phyloP scores from a whole-genome alignment of 2,329 filamentous ascomycete genomes.

The Orbilia javanica region DNA sequence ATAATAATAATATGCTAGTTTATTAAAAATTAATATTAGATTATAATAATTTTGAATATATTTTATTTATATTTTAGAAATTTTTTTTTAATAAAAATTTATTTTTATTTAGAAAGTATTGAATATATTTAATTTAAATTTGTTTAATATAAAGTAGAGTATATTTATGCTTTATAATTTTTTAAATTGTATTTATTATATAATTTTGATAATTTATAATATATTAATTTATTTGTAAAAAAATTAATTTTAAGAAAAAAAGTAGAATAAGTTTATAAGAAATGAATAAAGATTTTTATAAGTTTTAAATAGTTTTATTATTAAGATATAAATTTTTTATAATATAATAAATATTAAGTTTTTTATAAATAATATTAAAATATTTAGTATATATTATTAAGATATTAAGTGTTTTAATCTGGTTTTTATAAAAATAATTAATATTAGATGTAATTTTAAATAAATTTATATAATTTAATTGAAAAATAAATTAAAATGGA shows the following conservation, averaged over 20 bases:
- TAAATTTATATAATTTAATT: not conserved
- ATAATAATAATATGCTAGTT: not conserved
- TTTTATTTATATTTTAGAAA: not conserved
- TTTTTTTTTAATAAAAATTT: not conserved
- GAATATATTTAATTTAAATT: not conserved
- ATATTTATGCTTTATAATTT: not conserved
- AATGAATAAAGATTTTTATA: not conserved
- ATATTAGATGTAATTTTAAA: not conserved
- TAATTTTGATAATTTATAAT: not conserved
- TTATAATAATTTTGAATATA: not conserved
- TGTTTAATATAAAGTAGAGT: not conserved
- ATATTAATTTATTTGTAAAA: not conserved
- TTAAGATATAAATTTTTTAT: not conserved
- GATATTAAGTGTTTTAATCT: not conserved
- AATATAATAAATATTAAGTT: conserved; percentile 9
- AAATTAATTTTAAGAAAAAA: not conserved
- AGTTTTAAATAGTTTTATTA: not conserved
- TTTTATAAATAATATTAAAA: not conserved
- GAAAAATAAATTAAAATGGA: not conserved
- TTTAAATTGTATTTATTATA: not conserved
- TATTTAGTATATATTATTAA: not conserved
- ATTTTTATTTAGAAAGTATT: not conserved
- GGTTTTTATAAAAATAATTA: not conserved
- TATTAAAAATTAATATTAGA: not conserved
- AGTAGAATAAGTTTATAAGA: not conserved